Conservation (phyloP, 768 basidiomycete genomes). For the Russula griseocarnosa region DNA sequence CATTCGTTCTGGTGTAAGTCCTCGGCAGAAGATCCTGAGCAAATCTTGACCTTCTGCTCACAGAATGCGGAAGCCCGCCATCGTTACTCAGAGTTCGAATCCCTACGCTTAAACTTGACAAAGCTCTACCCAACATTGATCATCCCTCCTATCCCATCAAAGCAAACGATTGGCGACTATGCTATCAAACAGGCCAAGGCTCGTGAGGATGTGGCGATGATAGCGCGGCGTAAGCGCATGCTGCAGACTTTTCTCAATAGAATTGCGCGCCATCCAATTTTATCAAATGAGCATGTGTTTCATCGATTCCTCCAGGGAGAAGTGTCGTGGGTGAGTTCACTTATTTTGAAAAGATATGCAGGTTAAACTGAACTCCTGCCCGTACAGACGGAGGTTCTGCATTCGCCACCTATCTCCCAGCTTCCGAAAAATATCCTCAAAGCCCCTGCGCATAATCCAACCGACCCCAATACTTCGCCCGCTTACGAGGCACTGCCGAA, state of each 20-base stretch:
- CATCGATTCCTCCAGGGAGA: conserved; percentile 95
- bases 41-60: conserved; percentile 11
- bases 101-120: conserved; percentile 73
- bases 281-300: conserved; percentile 94
- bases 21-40: not conserved
- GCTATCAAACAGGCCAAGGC: conserved; percentile 96
- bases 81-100: conserved; percentile 97
- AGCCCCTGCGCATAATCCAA: conserved; percentile 92
- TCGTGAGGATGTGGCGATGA: conserved; percentile 91
- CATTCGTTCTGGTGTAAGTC: conserved; percentile 77
- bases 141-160: conserved; percentile 95
- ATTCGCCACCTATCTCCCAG: conserved; percentile 85
- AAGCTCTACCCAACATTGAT: conserved; percentile 95
- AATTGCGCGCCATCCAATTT: conserved; percentile 83
- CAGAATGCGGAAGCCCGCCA: conserved; percentile 81
- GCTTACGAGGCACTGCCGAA: conserved; percentile 85
- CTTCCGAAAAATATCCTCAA: conserved; percentile 95
- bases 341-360: not conserved
- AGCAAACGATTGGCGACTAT: conserved; percentile 93
- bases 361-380: conserved; percentile 5
- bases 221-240: conserved; percentile 89
- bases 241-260: conserved; percentile 93
- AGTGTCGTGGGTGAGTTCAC: conserved; percentile 79
- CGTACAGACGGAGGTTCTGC: conserved; percentile 79
- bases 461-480: conserved; percentile 64